Evolutionary conservation across 169 alveolate genomes (phyloP).

Genomic region (Plasmodium gonderi): DNA sequence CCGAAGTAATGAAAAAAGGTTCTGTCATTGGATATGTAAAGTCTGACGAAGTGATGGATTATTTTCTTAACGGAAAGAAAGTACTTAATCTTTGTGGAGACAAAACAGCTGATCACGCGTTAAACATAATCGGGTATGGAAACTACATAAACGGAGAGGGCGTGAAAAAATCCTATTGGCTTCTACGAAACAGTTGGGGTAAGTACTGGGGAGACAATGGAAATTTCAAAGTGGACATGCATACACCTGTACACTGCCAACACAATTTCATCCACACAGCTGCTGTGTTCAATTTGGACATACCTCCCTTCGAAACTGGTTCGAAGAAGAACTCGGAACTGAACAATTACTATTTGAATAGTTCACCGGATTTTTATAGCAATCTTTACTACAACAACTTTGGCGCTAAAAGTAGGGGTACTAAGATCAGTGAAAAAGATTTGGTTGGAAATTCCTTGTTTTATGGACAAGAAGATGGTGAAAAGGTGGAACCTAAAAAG

Average conservation of each 20-base stretch:
- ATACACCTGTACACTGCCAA: constrained; percentile 11
- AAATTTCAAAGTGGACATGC: constrained; percentile 41
- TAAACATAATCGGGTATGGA: constrained; percentile 71
- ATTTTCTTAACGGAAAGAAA: constrained; percentile 49
- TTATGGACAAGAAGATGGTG: neutral
- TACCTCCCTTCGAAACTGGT: neutral
- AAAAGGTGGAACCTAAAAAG: neutral
- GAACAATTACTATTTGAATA: neutral
- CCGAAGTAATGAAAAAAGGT: constrained; percentile 28
- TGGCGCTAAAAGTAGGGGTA: neutral
- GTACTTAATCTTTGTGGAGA: constrained; percentile 46
- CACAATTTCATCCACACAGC: constrained; percentile 8
- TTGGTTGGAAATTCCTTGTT: neutral
- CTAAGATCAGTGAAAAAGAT: neutral
- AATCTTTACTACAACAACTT: constrained; percentile 1
- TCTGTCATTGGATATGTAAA: constrained; percentile 37
- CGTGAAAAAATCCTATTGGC: constrained; percentile 19
- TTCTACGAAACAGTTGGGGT: constrained; percentile 41
- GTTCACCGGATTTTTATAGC: constrained; percentile 2
- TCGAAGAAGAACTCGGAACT: neutral
- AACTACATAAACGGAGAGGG: constrained; percentile 17
- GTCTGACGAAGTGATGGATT: constrained; percentile 30
- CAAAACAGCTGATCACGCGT: constrained; percentile 55
- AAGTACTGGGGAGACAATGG: constrained; percentile 38
- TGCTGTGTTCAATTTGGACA: constrained; percentile 4